These are phyloP conservation scores for Avicennia marina DNA, from an alignment of 257 asterid genomes.

Conservation along the genomic window DNA sequence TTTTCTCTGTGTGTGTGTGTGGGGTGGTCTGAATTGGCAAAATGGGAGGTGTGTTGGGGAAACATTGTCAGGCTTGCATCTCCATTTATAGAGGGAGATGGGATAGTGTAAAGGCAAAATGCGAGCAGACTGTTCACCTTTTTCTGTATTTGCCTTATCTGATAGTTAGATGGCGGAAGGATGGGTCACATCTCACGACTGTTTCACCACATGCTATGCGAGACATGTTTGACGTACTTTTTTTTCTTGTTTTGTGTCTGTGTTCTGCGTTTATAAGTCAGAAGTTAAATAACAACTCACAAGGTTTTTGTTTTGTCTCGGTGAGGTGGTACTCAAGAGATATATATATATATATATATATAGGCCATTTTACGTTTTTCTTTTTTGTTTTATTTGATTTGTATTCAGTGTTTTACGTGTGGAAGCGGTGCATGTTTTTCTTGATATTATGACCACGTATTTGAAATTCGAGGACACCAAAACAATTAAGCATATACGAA, in stretches of 20 bases:
- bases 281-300: too few species aligned
- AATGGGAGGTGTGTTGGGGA: constrained; percentile 19
- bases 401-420: neutral
- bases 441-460: neutral
- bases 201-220: too few species aligned
- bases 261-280: too few species aligned
- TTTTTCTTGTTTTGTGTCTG: too few species aligned
- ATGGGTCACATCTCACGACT: neutral
- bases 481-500: neutral
- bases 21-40: neutral
- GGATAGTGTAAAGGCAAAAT: too few species aligned
- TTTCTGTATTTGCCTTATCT: neutral
- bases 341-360: too few species aligned
- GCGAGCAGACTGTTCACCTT: neutral
- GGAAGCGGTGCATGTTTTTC: neutral
- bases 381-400: neutral
- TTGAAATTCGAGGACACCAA: neutral
- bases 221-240: neutral
- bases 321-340: neutral
- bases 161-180: neutral
- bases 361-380: too few species aligned
- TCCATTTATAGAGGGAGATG: constrained; percentile 32
- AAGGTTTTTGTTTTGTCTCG: neutral
- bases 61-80: constrained; percentile 26
- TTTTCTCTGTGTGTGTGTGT: neutral